Evolutionary conservation across 441 rosid genomes (phyloP), one percentile per base, ranked within the genome.

Genomic region (Erodium moschatum): DNA sequence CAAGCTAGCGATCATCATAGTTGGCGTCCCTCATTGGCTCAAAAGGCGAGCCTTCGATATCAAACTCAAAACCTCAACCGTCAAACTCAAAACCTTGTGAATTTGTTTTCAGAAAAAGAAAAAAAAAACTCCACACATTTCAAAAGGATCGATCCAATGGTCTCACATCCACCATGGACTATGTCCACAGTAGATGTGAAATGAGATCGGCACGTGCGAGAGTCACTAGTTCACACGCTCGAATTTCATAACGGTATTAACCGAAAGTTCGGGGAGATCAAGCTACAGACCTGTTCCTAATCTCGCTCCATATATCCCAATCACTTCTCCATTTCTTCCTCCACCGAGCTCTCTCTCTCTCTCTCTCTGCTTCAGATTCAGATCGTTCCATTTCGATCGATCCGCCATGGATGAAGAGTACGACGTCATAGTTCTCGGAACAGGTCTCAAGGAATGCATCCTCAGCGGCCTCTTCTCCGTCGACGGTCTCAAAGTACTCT

Each of bases 381-480:
- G 62, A 56, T 56, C 62, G 62, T 19, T 56, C 27, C 62, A 1
- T 56, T 58, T 20, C 24, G 4, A 58, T 20, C 35, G 35, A 31
- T 31, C 35, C 19, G 52, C 27, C 68, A 87, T 87, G 92, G 89
- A 85, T 80, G 89, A 87, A 81, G 85, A 84, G 75, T 87, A 87
- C 67, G 89, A 87, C 68, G 92, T 87, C 72, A 84, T 87, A 58
- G 92, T 87, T 63, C 87, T 87, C 44, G 92, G 92, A 60, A 87
- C 92, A 2, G 92, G 89, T 65, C 89, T 87, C 67, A 87, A 87
- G 75, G 92, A 87, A 66, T 87, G 92, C 81, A 87, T 87, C 70
- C 92, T 87, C 79, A 84, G 92, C 35, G 92, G 92, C 1, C 86
- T 87, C 38, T 87, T 87, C 78, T 87, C 89, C 19, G 92, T 85